Evolutionary conservation across 2,329 filamentous ascomycete genomes (phyloP).

Genomic region (Ceratocystiopsis minuta): DNA sequence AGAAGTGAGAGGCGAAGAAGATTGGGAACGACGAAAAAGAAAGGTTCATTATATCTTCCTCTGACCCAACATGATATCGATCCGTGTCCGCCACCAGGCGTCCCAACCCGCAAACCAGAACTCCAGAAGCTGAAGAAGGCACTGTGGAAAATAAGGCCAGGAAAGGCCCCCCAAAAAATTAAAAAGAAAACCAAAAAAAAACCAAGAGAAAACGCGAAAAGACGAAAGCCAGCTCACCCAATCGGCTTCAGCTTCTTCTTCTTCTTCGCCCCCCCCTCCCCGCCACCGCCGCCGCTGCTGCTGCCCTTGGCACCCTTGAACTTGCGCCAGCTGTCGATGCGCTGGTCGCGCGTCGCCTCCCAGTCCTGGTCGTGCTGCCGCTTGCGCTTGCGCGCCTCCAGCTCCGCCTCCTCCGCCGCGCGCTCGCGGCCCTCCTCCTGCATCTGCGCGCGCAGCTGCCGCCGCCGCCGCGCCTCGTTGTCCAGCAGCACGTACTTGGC

Average conservation of each 20-base stretch:
- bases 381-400: slow-evolving; percentile 65
- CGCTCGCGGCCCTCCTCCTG: slow-evolving; percentile 89
- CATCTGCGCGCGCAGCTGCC: slow-evolving; percentile 85
- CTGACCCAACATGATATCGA: too few species aligned
- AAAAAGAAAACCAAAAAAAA: not conserved
- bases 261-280: slow-evolving; percentile 28
- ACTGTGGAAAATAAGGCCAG: too few species aligned
- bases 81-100: too few species aligned
- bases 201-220: not conserved
- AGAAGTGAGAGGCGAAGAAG: not conserved
- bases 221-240: slow-evolving; percentile 20
- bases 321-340: slow-evolving; percentile 85
- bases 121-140: too few species aligned
- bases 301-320: slow-evolving; percentile 43
- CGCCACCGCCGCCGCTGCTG: slow-evolving; percentile 12
- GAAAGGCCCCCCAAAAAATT: too few species aligned
- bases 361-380: slow-evolving; percentile 86
- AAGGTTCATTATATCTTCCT: too few species aligned
- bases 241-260: slow-evolving; percentile 53
- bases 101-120: too few species aligned
- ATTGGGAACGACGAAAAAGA: not conserved
- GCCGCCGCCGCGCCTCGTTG: slow-evolving; percentile 66
- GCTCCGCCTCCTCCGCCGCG: slow-evolving; percentile 68
- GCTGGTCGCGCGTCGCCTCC: slow-evolving; percentile 79
- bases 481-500: slow-evolving; percentile 78